Evolutionary conservation across 768 basidiomycete genomes (phyloP), one percentile per base, ranked within the genome.

Genomic region (Mycena galopus): DNA sequence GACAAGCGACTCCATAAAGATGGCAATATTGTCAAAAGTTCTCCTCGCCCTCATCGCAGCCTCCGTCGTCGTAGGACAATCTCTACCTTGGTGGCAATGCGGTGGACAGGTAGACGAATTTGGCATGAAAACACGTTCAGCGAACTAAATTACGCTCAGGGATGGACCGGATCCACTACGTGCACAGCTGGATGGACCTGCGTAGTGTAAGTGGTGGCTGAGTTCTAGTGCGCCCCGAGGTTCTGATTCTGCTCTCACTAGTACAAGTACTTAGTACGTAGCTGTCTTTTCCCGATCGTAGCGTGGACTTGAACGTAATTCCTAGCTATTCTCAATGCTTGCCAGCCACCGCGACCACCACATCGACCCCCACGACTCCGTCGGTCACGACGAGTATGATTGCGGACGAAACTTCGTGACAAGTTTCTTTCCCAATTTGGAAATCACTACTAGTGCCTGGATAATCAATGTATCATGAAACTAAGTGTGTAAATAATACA

Each of bases 311-410:
- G 12, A 57, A 67, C 67, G 29, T 65, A 69, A 56, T 63, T 67
- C 30, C 25, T 59, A 75, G 74, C 74, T 75, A 69, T 63, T 75
- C 71, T 39, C 74, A 75, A 73, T 75, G 74, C 64, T 61, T 75
- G 67, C 74, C 32, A 50, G 70, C 57, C 55, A 69, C 67, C 62
- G 63, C 58, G 32, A 72, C 61, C 44, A 65, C 63, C 67, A 72
- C 67, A 33, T 67, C 71, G 56, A 65, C 66, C 47, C 61, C 57
- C 69, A 70, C 67, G 53, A 74, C 69, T 32, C 53, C 69, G 53
- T 57, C 73, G 33, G 47, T 27, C 33, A 61, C 69, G 42, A 55
- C 58, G 32, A 74, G 60, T 63, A 63, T 61, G 27, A 37, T 37
- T 37, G 35, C 35, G 35, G 35, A 37, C 35, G 8, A 37, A 37